Conservation (phyloP, 495 filamentous ascomycete genomes). For the Neurospora sp. region DNA sequence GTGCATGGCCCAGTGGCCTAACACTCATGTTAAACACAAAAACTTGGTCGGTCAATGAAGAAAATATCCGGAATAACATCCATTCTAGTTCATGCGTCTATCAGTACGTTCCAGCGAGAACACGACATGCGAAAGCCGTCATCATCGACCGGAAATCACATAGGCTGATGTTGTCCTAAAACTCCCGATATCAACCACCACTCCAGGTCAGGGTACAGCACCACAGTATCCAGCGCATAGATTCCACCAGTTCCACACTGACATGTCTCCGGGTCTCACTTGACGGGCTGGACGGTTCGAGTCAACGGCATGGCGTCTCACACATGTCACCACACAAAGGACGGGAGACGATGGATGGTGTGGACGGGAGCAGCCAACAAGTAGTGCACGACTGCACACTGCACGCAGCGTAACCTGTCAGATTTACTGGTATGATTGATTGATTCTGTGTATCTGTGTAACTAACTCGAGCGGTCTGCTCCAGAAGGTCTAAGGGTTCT, state of each 20-base stretch:
- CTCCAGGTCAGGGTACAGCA: not conserved
- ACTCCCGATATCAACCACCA: not conserved
- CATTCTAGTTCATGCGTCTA: not conserved
- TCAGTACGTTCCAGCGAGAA: not conserved
- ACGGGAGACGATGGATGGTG: not conserved
- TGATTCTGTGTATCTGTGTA: too few relatives aligned
- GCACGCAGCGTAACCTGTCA: not conserved
- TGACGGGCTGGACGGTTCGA: not conserved
- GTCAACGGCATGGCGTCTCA: not conserved
- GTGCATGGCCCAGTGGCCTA: too few relatives aligned
- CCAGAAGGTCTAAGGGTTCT: too few relatives aligned
- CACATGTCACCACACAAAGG: not conserved
- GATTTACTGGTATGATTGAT: too few relatives aligned
- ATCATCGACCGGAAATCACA: not conserved
- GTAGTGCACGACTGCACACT: not conserved
- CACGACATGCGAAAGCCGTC: not conserved
- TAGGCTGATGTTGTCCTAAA: not conserved
- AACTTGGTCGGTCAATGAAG: not conserved
- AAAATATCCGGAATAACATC: not conserved
- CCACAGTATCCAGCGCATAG: not conserved
- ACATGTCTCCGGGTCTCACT: not conserved
- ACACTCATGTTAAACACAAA: too few relatives aligned
- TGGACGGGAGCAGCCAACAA: not conserved
- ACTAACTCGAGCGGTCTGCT: too few relatives aligned
- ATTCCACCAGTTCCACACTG: not conserved